Conservation (phyloP, 2,329 filamentous ascomycete species). For the Falciphora oryzae region DNA sequence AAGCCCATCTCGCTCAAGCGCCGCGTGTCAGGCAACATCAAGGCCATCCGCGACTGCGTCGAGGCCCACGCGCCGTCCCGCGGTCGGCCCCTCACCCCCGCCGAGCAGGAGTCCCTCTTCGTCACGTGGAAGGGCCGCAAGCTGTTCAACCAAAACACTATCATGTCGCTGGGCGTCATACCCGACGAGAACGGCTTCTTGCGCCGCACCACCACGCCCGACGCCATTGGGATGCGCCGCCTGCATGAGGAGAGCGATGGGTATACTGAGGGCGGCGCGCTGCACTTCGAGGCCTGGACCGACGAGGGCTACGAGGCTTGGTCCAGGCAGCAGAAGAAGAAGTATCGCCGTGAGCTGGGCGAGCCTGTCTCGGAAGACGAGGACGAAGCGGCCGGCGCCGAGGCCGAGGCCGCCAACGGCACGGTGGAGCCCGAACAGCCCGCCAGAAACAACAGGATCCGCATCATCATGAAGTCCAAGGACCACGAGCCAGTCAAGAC, state of each 20-base stretch:
- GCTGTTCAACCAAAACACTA: slow-evolving; percentile 71
- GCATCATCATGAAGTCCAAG: slow-evolving; percentile 48
- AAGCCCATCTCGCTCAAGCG: slow-evolving; percentile 53
- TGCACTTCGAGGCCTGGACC: slow-evolving; percentile 77
- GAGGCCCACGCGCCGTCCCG: slow-evolving; percentile 53
- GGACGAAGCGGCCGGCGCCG: slow-evolving; percentile 4
- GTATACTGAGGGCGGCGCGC: slow-evolving; percentile 40
- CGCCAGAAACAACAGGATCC: slow-evolving; percentile 30
- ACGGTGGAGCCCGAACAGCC: slow-evolving; percentile 16
- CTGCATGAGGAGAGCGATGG: slow-evolving; percentile 24
- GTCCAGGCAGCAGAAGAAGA: slow-evolving; percentile 42
- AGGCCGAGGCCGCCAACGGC: slow-evolving; percentile 4
- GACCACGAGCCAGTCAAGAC: slow-evolving; percentile 44
- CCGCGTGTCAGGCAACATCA: slow-evolving; percentile 61
- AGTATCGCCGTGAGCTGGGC: slow-evolving; percentile 36
- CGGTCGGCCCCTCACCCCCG: slow-evolving; percentile 28
- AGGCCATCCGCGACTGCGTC: slow-evolving; percentile 65
- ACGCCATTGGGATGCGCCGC: neutral
- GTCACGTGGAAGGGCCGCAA: slow-evolving; percentile 72
- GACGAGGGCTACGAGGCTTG: slow-evolving; percentile 50
- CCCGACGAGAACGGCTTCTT: slow-evolving; percentile 38
- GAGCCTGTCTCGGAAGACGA: slow-evolving; percentile 32
- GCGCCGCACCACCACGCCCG: slow-evolving; percentile 24
- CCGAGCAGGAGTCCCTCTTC: slow-evolving; percentile 53
- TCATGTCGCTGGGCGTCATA: slow-evolving; percentile 59